Evolutionary conservation across 2,329 filamentous ascomycete genomes (phyloP).

Genomic region (Talaromyces sp.): DNA sequence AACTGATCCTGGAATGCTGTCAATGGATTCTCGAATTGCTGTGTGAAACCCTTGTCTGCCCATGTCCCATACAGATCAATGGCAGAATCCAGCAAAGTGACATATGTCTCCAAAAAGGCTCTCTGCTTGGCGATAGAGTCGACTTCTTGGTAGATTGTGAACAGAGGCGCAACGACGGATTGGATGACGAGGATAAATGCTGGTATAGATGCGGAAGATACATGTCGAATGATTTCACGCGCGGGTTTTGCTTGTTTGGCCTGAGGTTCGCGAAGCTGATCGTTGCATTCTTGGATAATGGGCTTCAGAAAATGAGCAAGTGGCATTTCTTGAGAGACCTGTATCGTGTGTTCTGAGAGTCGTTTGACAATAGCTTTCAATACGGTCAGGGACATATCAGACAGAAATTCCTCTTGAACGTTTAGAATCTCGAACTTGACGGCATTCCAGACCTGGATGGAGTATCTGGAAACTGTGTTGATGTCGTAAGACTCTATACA

Average conservation of each 20-base stretch:
- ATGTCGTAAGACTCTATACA: constrained; percentile 59
- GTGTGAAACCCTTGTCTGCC: constrained; percentile 42
- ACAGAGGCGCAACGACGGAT: constrained; percentile 55
- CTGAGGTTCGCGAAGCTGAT: constrained; percentile 64
- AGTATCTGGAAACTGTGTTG: constrained; percentile 58
- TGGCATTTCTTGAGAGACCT: constrained; percentile 40
- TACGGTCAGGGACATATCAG: constrained; percentile 55
- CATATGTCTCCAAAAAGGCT: constrained; percentile 59
- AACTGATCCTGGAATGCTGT: constrained; percentile 49
- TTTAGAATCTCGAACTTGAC: constrained; percentile 67
- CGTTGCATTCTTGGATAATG: constrained; percentile 63
- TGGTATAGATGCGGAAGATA: constrained; percentile 53
- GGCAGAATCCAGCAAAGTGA: constrained; percentile 57
- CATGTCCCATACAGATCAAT: constrained; percentile 56
- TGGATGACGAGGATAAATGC: constrained; percentile 56
- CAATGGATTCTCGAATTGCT: constrained; percentile 42
- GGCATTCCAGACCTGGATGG: constrained; percentile 64
- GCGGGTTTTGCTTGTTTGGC: constrained; percentile 65
- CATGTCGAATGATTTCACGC: constrained; percentile 56
- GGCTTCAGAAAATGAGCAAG: constrained; percentile 56
- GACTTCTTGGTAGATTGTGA: constrained; percentile 58
- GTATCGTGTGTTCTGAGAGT: constrained; percentile 46
- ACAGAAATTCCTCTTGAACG: constrained; percentile 62
- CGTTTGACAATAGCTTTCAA: constrained; percentile 54
- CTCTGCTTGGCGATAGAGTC: constrained; percentile 61